Percentiles rank a stretch among this genome's conserved stretches.
phyloP scores from a whole-genome alignment of 192 early-diverging fungal species.

The Coemansia sp. region DNA sequence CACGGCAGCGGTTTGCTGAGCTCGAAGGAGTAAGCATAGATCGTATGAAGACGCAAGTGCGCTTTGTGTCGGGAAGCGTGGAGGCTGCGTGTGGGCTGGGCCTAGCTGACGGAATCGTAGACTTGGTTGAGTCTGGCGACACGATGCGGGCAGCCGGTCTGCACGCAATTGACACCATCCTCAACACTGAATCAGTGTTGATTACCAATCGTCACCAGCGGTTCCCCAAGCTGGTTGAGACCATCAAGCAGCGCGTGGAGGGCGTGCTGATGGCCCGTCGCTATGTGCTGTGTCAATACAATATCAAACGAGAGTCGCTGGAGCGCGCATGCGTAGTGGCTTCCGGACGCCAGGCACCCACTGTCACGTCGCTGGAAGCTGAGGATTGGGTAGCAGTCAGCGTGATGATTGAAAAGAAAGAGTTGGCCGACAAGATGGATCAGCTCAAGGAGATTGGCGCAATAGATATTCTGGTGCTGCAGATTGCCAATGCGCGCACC shows the following conservation, averaged over 20 bases:
- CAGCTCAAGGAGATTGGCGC: conserved; percentile 81
- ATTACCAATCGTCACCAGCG: conserved; percentile 78
- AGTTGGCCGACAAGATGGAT: conserved; percentile 89
- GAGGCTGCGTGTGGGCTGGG: conserved; percentile 96
- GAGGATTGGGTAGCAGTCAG: conserved; percentile 86
- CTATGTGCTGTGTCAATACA: conserved; percentile 92
- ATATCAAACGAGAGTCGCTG: conserved; percentile 70
- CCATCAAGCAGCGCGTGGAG: conserved; percentile 79
- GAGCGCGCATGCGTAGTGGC: conserved; percentile 71
- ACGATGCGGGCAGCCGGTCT: conserved; percentile 99
- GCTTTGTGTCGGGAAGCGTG: conserved; percentile 90
- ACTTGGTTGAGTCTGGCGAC: conserved; percentile 88
- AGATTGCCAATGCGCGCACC: conserved; percentile 76
- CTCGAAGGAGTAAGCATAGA: conserved; percentile 66
- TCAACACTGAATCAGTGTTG: conserved; percentile 85
- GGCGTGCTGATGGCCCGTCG: conserved; percentile 87
- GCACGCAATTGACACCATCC: conserved; percentile 79
- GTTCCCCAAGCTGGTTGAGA: conserved; percentile 76
- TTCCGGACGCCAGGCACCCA: conserved; percentile 92
- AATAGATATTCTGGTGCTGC: conserved; percentile 84
- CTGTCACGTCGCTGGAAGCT: conserved; percentile 82
- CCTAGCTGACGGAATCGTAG: conserved; percentile 91
- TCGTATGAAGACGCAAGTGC: conserved; percentile 66
- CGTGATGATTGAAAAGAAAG: conserved; percentile 82
- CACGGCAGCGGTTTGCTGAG: conserved; percentile 66